Conservation (phyloP, 768 basidiomycete genomes). For the Boletus sp. region DNA sequence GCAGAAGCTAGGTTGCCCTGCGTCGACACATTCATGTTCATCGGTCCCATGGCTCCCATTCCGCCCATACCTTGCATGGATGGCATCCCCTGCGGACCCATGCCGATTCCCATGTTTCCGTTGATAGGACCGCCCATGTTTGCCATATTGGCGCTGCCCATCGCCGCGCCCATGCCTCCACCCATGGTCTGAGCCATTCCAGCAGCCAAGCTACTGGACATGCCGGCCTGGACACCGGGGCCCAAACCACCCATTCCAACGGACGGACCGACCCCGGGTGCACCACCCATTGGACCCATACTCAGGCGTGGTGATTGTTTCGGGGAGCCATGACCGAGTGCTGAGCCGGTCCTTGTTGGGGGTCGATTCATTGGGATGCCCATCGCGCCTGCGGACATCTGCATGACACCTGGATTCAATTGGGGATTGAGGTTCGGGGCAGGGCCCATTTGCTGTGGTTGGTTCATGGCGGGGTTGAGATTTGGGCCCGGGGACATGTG, state of each 20-base stretch:
- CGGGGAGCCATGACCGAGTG: slow-evolving; percentile 26
- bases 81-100: slow-evolving; percentile 16
- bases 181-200: slow-evolving; percentile 16
- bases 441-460: slow-evolving; percentile 21
- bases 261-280: background rate
- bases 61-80: slow-evolving; percentile 14
- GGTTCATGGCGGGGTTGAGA: background rate
- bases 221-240: slow-evolving; percentile 12
- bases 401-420: slow-evolving; percentile 16
- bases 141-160: slow-evolving; percentile 8
- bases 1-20: slow-evolving; percentile 20
- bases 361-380: slow-evolving; percentile 28
- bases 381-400: slow-evolving; percentile 17
- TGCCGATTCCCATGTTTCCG: slow-evolving; percentile 17
- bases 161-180: slow-evolving; percentile 11
- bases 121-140: slow-evolving; percentile 15
- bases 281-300: slow-evolving; percentile 14
- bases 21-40: slow-evolving; percentile 18
- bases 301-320: slow-evolving; percentile 29
- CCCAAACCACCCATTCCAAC: slow-evolving; percentile 12
- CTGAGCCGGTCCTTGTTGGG: slow-evolving; percentile 31
- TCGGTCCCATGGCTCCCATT: slow-evolving; percentile 19
- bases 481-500: slow-evolving; percentile 9
- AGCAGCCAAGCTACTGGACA: slow-evolving; percentile 14
- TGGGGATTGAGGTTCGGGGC: slow-evolving; percentile 3